Evolutionary conservation across 805 yeast genomes (phyloP).

Genomic region (Barnettozyma siamensis): DNA sequence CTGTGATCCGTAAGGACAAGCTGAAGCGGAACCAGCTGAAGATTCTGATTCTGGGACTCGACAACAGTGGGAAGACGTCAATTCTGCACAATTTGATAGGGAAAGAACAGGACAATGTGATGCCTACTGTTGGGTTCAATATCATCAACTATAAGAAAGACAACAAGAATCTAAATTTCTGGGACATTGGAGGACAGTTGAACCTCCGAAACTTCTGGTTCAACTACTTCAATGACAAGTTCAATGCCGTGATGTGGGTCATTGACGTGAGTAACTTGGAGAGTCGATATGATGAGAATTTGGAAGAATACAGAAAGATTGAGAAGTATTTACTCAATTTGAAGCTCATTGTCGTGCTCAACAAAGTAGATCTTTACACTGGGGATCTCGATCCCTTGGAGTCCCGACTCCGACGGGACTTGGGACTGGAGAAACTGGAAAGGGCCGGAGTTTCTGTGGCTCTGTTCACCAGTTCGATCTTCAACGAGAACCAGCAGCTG

Average conservation of each 20-base stretch:
- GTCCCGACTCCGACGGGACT: slow-evolving; percentile 2
- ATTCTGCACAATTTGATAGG: slow-evolving; percentile 55
- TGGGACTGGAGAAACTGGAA: slow-evolving; percentile 8
- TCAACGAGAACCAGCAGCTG: neutral
- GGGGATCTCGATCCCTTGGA: slow-evolving; percentile 19
- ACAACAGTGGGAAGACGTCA: slow-evolving; percentile 89
- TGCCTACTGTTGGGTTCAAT: slow-evolving; percentile 90
- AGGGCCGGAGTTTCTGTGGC: slow-evolving; percentile 1
- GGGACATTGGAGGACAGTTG: slow-evolving; percentile 94
- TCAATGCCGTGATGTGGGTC: slow-evolving; percentile 80
- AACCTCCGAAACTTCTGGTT: slow-evolving; percentile 87
- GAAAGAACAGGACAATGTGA: slow-evolving; percentile 46
- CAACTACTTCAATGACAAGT: slow-evolving; percentile 72
- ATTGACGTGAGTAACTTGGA: slow-evolving; percentile 60
- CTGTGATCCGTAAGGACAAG: slow-evolving; percentile 78
- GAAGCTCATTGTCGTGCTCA: slow-evolving; percentile 60
- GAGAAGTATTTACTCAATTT: slow-evolving; percentile 54
- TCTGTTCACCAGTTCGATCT: slow-evolving; percentile 3
- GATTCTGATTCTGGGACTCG: slow-evolving; percentile 75
- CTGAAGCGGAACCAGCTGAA: slow-evolving; percentile 73
- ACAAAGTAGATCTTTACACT: slow-evolving; percentile 61
- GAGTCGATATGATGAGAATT: slow-evolving; percentile 55
- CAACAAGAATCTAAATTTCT: slow-evolving; percentile 43
- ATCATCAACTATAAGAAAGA: slow-evolving; percentile 51
- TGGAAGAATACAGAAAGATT: slow-evolving; percentile 55